phyloP scores from a whole-genome alignment of 768 basidiomycete species.

The Auriculariales sp. region DNA sequence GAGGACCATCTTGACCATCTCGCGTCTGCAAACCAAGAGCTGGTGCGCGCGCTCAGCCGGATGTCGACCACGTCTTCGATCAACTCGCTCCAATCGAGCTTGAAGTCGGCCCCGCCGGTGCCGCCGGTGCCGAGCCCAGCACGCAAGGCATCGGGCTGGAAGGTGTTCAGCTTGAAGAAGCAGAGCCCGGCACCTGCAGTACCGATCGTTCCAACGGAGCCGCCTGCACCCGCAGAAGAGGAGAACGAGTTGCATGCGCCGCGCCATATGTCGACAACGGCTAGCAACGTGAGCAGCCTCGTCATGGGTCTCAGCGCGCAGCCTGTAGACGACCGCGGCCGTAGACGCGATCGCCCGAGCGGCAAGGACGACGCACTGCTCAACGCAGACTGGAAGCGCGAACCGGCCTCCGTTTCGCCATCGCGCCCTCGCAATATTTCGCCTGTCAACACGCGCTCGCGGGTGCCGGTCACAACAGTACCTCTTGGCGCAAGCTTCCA shows the following conservation, averaged over 20 bases:
- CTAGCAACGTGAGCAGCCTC: constrained; percentile 60
- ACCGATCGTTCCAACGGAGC: background rate
- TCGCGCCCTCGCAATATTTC: constrained; percentile 37
- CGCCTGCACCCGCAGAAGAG: constrained; percentile 1
- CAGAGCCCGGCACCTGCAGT: background rate
- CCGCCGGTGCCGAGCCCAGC: background rate
- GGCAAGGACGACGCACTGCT: background rate
- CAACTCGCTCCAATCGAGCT: background rate
- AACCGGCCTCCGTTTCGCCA: too few relatives aligned
- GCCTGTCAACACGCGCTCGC: constrained; percentile 38
- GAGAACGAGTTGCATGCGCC: constrained; percentile 4
- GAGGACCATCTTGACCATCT: background rate
- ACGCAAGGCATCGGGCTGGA: background rate
- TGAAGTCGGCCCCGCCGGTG: background rate
- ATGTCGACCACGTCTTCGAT: constrained; percentile 1
- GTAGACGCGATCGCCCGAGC: background rate
- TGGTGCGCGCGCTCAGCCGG: constrained; percentile 4
- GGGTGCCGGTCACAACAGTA: constrained; percentile 18
- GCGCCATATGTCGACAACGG: constrained; percentile 44
- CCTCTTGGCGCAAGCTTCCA: constrained; percentile 46
- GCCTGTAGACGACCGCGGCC: constrained; percentile 7
- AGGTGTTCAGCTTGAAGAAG: background rate
- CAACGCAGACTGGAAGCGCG: background rate
- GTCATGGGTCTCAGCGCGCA: constrained; percentile 55
- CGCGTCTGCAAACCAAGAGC: background rate